Evolutionary conservation across 169 alveolate species (phyloP).

Genomic region (Plasmodium gaboni): DNA sequence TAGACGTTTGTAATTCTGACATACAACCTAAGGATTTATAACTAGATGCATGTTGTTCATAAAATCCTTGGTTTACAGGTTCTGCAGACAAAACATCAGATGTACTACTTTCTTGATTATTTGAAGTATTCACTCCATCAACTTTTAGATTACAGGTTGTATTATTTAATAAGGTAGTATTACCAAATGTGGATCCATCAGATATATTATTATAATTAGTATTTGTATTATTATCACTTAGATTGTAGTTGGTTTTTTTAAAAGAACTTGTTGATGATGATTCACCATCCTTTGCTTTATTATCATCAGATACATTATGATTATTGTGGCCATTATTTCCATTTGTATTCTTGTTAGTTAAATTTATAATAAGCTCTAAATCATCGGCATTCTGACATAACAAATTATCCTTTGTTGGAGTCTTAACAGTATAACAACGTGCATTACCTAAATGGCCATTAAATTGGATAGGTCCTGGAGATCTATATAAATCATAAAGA

Average conservation of each 20-base stretch:
- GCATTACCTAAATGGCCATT: slow-evolving; percentile 86
- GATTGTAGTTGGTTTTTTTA: not conserved
- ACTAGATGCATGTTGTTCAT: slow-evolving; percentile 29
- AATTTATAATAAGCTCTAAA: slow-evolving; percentile 33
- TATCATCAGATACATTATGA: not conserved
- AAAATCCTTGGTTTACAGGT: slow-evolving; percentile 1
- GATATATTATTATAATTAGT: not conserved
- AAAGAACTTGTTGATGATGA: not conserved
- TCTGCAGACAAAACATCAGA: not conserved
- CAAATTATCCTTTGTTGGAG: slow-evolving; percentile 48
- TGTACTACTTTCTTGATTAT: not conserved
- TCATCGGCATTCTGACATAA: slow-evolving; percentile 55
- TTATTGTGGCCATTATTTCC: not conserved
- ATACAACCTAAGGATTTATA: slow-evolving; percentile 70
- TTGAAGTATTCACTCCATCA: not conserved
- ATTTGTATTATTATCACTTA: not conserved
- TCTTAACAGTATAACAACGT: slow-evolving; percentile 77
- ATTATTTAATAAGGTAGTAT: not conserved
- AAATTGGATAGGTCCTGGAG: slow-evolving; percentile 98
- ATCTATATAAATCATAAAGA: slow-evolving; percentile 91
- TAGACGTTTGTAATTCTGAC: slow-evolving; percentile 77
- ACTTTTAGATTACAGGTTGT: not conserved
- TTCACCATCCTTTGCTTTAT: not conserved
- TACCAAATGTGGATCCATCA: no score
- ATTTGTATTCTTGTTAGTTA: slow-evolving; percentile 21